These are phyloP conservation scores for Stylonectria norvegica DNA, from an alignment of 2,329 filamentous ascomycete genomes.

Conservation along the genomic window DNA sequence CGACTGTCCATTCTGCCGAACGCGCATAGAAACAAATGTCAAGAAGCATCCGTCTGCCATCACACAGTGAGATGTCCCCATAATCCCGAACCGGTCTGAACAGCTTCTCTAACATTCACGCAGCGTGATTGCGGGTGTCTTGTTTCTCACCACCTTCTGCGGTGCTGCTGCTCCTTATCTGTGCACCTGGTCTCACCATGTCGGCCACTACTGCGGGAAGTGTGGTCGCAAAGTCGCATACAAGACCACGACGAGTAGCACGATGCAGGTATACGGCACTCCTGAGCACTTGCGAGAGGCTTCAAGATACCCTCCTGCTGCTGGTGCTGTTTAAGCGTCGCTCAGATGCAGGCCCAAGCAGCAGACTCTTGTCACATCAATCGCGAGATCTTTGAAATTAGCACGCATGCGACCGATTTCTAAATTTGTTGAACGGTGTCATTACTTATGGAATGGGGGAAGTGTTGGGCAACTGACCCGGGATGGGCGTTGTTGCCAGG, in stretches of 20 bases:
- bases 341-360: slow-evolving; percentile 6
- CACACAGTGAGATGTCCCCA: slow-evolving; percentile 21
- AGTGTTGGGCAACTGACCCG: no score
- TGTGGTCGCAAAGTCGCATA: slow-evolving; percentile 25
- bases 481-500: no score
- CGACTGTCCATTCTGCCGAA: slow-evolving; percentile 27
- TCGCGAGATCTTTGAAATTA: no score
- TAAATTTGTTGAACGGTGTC: no score
- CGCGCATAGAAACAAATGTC: slow-evolving; percentile 18
- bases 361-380: no score
- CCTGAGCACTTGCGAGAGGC: slow-evolving; percentile 25
- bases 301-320: slow-evolving; percentile 21
- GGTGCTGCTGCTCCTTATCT: slow-evolving; percentile 23
- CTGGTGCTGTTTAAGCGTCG: background rate
- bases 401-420: no score
- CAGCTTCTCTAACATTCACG: slow-evolving; percentile 3
- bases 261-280: slow-evolving; percentile 22
- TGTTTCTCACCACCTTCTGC: slow-evolving; percentile 24
- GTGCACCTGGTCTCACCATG: slow-evolving; percentile 19
- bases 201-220: slow-evolving; percentile 26
- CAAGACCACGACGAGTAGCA: slow-evolving; percentile 5
- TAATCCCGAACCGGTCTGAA: no score
- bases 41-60: slow-evolving; percentile 17
- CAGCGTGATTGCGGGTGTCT: slow-evolving; percentile 11
- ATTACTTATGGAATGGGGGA: no score